Conservation (phyloP, 1,139 yeast genomes). For the Pichia sp. region DNA sequence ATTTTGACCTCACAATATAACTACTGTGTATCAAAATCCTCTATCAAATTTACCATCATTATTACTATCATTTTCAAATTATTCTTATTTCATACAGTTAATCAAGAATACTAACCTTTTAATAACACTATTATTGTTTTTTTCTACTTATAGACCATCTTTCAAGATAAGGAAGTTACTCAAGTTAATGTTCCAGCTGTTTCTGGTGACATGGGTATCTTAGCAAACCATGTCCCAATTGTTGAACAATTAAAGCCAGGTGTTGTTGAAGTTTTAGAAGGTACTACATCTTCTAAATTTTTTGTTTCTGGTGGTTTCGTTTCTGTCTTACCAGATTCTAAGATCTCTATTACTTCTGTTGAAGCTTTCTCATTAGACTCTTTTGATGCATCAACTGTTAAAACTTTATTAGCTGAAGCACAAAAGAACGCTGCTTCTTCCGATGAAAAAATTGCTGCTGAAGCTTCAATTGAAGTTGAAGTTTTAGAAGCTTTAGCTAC, state of each 20-base stretch:
- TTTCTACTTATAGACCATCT: constrained; percentile 30
- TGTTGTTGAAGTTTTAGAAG: constrained; percentile 82
- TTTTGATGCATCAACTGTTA: constrained; percentile 76
- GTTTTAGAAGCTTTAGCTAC: constrained; percentile 91
- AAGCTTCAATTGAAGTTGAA: constrained; percentile 92
- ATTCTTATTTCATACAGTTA: too few species aligned
- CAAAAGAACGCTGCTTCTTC: constrained; percentile 83
- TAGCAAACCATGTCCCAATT: constrained; percentile 97
- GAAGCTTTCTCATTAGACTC: constrained; percentile 94
- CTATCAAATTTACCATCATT: too few species aligned
- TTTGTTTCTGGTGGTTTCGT: constrained; percentile 97
- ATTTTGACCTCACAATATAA: too few species aligned
- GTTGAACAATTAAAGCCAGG: constrained; percentile 98
- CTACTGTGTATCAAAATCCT: too few species aligned
- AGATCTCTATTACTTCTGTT: constrained; percentile 84
- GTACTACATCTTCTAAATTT: constrained; percentile 70
- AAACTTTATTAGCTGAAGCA: constrained; percentile 83
- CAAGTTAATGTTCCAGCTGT: constrained; percentile 96
- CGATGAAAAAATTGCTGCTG: constrained; percentile 86
- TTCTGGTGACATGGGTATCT: constrained; percentile 93
- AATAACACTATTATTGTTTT: not conserved
- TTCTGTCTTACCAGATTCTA: constrained; percentile 91
- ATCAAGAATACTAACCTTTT: constrained; percentile 10
- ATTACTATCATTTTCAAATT: too few species aligned
- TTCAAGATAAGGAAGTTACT: constrained; percentile 43